These are phyloP conservation scores for Teratosphaeria viscida DNA, from an alignment of 2,329 filamentous ascomycete species.

Conservation along the genomic window DNA sequence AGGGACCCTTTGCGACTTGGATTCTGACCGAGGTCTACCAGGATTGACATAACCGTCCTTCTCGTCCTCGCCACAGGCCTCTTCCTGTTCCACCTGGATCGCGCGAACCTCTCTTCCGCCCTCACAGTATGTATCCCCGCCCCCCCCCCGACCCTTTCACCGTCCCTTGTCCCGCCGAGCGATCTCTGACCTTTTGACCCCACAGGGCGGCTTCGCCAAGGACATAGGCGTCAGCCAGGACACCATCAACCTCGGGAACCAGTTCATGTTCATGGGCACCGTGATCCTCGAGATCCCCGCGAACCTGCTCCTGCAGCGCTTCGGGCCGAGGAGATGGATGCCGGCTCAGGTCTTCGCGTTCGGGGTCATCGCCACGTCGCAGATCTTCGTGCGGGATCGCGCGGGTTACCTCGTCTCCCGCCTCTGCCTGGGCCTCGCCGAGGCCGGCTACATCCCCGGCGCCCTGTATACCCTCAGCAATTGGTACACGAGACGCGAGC, in stretches of 20 bases:
- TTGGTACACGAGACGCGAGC: too few species aligned
- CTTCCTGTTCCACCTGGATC: not conserved
- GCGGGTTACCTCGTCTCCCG: too few species aligned
- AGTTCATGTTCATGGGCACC: not conserved
- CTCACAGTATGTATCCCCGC: not conserved
- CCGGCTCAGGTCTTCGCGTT: not conserved
- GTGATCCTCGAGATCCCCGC: not conserved
- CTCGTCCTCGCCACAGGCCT: not conserved
- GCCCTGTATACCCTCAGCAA: too few species aligned
- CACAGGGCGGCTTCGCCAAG: not conserved
- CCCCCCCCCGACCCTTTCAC: not conserved
- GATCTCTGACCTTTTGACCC: not conserved
- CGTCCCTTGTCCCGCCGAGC: not conserved
- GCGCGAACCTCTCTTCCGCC: not conserved
- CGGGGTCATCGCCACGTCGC: not conserved
- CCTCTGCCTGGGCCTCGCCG: too few species aligned
- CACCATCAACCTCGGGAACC: not conserved
- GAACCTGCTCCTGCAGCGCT: not conserved
- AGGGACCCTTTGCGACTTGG: not conserved
- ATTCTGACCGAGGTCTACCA: not conserved
- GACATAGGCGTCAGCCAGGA: not conserved
- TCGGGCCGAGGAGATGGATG: not conserved
- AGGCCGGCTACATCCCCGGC: too few species aligned
- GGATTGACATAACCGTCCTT: not conserved
- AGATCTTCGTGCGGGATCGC: too few species aligned